Conservation (phyloP, 345 rosid genomes). For the Populus pruinosa region DNA sequence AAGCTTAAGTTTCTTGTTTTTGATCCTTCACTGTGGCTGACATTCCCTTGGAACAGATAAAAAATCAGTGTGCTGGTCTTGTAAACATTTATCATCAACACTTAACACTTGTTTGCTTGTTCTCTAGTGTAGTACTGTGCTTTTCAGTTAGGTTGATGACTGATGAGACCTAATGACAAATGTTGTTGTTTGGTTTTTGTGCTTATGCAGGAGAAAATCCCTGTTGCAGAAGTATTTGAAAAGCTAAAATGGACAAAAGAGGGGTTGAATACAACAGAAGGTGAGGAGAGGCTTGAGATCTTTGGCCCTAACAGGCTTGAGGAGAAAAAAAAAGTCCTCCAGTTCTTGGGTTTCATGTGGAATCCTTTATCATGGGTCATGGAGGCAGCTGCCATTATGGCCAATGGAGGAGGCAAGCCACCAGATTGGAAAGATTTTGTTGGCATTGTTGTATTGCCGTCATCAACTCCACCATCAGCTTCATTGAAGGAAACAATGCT, state of each 20-base stretch:
- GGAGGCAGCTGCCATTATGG: conserved; percentile 91
- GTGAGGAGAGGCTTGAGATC: neutral
- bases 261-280: neutral
- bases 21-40: no score
- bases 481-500: conserved; percentile 82
- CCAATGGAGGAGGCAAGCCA: conserved; percentile 64
- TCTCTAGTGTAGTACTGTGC: no score
- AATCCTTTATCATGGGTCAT: conserved; percentile 90
- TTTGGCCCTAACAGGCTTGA: conserved; percentile 2
- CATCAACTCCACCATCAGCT: conserved; percentile 82
- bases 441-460: conserved; percentile 65
- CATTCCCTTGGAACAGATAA: no score
- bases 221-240: neutral
- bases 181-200: neutral
- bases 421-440: conserved; percentile 81
- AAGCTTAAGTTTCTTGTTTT: no score
- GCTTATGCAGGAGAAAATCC: neutral
- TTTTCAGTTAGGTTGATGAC: no score
- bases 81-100: no score
- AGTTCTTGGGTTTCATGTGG: conserved; percentile 94
- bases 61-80: no score
- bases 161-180: neutral
- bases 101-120: no score
- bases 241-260: neutral
- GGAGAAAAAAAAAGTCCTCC: conserved; percentile 52